A percentile compares a stretch with the other conserved stretches of the same genome.
phyloP scores from a whole-genome alignment of 495 filamentous ascomycete species.

The Aspergillus leporis region DNA sequence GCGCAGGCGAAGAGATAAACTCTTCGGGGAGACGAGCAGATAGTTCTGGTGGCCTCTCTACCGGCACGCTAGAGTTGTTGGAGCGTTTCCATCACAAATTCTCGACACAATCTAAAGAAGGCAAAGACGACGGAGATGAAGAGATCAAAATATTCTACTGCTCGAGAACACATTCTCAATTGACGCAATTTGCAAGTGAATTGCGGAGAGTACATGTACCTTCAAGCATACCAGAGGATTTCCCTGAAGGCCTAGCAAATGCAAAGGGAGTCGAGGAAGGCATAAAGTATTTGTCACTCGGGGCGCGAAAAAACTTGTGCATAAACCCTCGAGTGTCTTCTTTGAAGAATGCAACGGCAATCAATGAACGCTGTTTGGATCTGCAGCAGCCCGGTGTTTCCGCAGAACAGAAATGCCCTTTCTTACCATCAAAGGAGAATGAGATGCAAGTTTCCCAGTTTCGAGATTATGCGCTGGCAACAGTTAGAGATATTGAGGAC shows the following conservation, averaged over 20 bases:
- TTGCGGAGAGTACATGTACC: constrained; percentile 80
- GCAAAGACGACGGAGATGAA: constrained; percentile 52
- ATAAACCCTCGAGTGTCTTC: constrained; percentile 81
- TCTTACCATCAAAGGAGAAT: constrained; percentile 75
- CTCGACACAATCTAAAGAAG: constrained; percentile 40
- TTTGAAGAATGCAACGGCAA: constrained; percentile 72
- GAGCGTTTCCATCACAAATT: constrained; percentile 38
- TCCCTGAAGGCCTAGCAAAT: constrained; percentile 26
- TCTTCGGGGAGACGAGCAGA: constrained; percentile 17
- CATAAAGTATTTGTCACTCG: constrained; percentile 83
- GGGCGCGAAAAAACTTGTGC: constrained; percentile 89
- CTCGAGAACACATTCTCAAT: constrained; percentile 91
- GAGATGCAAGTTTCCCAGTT: constrained; percentile 73
- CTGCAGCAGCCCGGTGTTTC: constrained; percentile 75
- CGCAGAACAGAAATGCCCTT: constrained; percentile 70
- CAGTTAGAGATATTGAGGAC: constrained; percentile 91
- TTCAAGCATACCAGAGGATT: constrained; percentile 47
- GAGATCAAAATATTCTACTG: constrained; percentile 87
- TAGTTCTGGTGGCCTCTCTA: constrained; percentile 39
- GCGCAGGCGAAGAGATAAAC: constrained; percentile 52
- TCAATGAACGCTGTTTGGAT: constrained; percentile 94
- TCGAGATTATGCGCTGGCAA: constrained; percentile 83
- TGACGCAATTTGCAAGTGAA: constrained; percentile 92
- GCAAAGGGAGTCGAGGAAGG: constrained; percentile 51
- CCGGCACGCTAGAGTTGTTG: constrained; percentile 43